These are phyloP conservation scores for Termitomyces bulborhizus DNA, from an alignment of 768 basidiomycete species.

Conservation along the genomic window DNA sequence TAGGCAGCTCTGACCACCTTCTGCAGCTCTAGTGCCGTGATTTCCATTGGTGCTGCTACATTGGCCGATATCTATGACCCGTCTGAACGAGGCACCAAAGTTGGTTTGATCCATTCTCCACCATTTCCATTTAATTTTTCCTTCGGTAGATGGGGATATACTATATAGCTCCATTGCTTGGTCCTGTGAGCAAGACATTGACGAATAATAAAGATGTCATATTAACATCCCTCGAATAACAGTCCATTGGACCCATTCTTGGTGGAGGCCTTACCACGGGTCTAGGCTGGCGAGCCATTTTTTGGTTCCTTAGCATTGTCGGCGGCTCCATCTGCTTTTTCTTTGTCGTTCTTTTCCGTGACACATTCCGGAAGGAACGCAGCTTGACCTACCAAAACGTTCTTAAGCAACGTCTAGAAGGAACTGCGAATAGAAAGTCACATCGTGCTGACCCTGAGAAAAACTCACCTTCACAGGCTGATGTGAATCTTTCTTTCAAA, in stretches of 20 bases:
- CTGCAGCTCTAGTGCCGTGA: slow-evolving; percentile 17
- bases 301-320: slow-evolving; percentile 75
- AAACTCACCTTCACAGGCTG: slow-evolving; percentile 15
- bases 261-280: slow-evolving; percentile 63
- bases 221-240: not conserved
- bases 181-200: slow-evolving; percentile 34
- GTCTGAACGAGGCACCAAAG: slow-evolving; percentile 63
- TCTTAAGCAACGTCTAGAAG: slow-evolving; percentile 37
- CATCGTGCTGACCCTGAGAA: slow-evolving; percentile 17
- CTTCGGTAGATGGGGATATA: slow-evolving; percentile 61
- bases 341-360: slow-evolving; percentile 67
- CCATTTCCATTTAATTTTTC: slow-evolving; percentile 13
- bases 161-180: slow-evolving; percentile 75
- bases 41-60: slow-evolving; percentile 67
- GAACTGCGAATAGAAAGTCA: slow-evolving; percentile 2
- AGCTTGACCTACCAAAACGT: slow-evolving; percentile 77
- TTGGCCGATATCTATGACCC: slow-evolving; percentile 77
- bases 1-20: not conserved
- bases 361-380: slow-evolving; percentile 80
- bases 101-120: slow-evolving; percentile 2
- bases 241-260: slow-evolving; percentile 63
- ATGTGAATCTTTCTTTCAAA: slow-evolving; percentile 37
- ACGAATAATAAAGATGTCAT: not conserved
- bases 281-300: slow-evolving; percentile 74
- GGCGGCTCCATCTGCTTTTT: slow-evolving; percentile 45